Base-by-base conservation (phyloP, 371 early-diverging fungal genomes). In the Mortierella sp. region DNA sequence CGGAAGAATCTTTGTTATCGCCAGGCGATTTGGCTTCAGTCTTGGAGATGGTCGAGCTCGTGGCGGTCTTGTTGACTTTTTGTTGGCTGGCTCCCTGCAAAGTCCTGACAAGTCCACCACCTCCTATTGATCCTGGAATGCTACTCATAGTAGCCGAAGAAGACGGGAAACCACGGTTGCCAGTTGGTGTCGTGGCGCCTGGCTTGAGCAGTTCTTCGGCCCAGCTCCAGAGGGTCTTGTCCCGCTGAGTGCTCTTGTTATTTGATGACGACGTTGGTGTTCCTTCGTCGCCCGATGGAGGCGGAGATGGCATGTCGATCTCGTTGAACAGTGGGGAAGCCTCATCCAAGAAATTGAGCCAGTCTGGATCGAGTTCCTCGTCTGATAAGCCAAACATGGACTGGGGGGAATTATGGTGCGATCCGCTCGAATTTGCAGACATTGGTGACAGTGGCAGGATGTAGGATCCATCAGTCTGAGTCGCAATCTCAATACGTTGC, bases 311-410 rank as follows among this genome's bases (percentile, higher is more conserved):
- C 50, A 60, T 59, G 17, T 65, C 70, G 9, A 54, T 54, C 30
- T 69, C 64, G 4, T 54, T 52, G 32, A 75, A 56, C 19, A 67
- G 15, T 28, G 62, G 58, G 14, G 64, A 59, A 6, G 70, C 70
- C 27, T 75, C 76, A 24, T 69, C 70, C 57, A 75, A 60, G 52
- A 75, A 69, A 32, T 30, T 75, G 37, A 75, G 70, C 76, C 75
- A 73, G 32, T 73, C 75, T 6, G 70, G 76, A 24, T 76, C 70
- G 26, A 76, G 15, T 44, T 64, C 70, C 1, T 67, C 75, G 23
- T 73, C 75, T 3, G 64, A 50, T 28, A 63, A 37, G 17, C 63
- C 67, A 19, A 63, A 30, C 0, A 50, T n/a, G 0, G 59, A 51
- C 8, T 49, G 24, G 17, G 72, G 72, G 11, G 72, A 60, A 7